Conservation (phyloP, 129 eudicot genomes). For the Calendula officinalis region DNA sequence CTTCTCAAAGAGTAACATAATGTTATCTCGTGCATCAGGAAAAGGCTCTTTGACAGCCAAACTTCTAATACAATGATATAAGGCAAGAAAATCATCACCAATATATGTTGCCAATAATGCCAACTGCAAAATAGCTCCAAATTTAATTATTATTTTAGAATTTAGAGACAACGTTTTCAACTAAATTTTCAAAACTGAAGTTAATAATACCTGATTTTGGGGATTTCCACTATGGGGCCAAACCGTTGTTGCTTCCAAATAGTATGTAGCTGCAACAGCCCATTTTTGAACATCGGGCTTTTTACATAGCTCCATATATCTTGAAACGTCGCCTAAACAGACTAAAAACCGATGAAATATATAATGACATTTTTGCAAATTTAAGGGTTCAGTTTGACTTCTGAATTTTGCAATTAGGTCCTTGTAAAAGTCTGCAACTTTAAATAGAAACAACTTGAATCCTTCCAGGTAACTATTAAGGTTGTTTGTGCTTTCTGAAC, state of each 20-base stretch:
- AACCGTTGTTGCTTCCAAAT: conserved; percentile 65
- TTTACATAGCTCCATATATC: conserved; percentile 71
- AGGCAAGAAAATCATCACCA: conserved; percentile 81
- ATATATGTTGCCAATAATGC: conserved; percentile 81
- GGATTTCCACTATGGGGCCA: conserved; percentile 96
- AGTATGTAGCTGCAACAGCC: conserved; percentile 72
- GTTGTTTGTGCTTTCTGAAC: conserved; percentile 37
- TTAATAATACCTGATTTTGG: conserved; percentile 80
- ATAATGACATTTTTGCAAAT: conserved; percentile 43
- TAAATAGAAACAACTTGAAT: conserved; percentile 62
- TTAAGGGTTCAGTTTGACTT: conserved; percentile 38
- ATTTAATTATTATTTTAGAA: no score
- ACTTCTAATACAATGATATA: conserved; percentile 89
- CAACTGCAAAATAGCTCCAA: conserved; percentile 55
- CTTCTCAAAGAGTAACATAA: conserved; percentile 83
- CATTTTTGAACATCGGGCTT: conserved; percentile 60
- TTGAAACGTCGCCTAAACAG: conserved; percentile 90
- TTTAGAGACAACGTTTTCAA: not conserved
- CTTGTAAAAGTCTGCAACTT: conserved; percentile 68
- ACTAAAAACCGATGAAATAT: conserved; percentile 75
- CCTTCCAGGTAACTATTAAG: conserved; percentile 52
- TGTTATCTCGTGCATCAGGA: conserved; percentile 86
- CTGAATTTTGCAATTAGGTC: conserved; percentile 52
- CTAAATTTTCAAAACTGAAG: not conserved
- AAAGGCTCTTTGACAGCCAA: conserved; percentile 92